A percentile compares a stretch with the other conserved stretches of the same genome.
Evolutionary conservation across 441 rosid species (phyloP).

Genomic region (Arabidopsis lyrata): DNA sequence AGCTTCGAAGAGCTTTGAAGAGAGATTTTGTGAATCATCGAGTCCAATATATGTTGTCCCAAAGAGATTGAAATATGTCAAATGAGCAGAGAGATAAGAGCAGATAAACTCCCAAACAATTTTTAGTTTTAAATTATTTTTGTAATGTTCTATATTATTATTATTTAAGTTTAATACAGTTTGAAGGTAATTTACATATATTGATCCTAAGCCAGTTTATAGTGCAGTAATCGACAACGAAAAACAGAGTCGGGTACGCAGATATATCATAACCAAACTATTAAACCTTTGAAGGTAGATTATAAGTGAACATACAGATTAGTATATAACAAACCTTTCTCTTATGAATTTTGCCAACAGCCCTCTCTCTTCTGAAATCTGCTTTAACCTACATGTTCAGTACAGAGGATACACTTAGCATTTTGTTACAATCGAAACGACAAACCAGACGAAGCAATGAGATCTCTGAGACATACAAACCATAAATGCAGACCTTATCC

Average conservation of each 20-base stretch:
- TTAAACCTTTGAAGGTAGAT: too few species aligned
- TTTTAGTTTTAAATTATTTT: not conserved
- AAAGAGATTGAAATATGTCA: not conserved
- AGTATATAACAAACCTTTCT: too few species aligned
- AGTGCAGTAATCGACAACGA: not conserved
- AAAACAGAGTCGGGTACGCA: too few species aligned
- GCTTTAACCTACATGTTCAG: too few species aligned
- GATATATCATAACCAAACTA: not conserved
- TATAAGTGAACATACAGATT: too few species aligned
- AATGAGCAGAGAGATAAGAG: not conserved
- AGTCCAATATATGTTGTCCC: not conserved
- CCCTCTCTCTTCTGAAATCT: too few species aligned
- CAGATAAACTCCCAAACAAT: not conserved
- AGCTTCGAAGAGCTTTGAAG: too few species aligned
- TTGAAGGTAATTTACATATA: not conserved
- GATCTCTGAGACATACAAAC: too few species aligned
- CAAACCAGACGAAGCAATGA: too few species aligned
- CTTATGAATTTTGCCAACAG: too few species aligned
- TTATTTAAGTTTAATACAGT: not conserved
- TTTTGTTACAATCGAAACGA: too few species aligned
- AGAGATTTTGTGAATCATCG: not conserved
- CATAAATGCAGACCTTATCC: not conserved
- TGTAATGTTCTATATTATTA: not conserved
- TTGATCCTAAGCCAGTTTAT: not conserved
- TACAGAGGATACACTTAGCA: too few species aligned